These are phyloP conservation scores for Tetrahymena borealis DNA, from an alignment of 73 alveolate species.

Conservation along the genomic window DNA sequence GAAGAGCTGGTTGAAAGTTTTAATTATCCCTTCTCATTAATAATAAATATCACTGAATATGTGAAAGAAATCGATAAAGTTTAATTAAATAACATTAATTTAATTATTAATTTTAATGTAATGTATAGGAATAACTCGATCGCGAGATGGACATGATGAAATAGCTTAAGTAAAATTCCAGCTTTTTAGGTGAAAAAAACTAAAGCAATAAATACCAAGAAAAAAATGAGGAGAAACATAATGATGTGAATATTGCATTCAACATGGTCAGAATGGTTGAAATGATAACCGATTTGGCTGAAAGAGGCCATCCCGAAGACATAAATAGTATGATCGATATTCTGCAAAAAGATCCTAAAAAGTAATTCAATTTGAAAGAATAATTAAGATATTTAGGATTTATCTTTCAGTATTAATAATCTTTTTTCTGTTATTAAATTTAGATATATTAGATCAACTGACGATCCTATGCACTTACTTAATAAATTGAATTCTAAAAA, in stretches of 20 bases:
- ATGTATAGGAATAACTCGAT: background rate
- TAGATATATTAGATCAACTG: background rate
- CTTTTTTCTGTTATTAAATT: no score
- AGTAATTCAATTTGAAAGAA: background rate
- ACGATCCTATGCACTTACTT: background rate
- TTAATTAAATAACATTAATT: no score
- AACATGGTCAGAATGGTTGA: background rate
- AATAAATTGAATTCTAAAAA: background rate
- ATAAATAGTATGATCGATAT: background rate
- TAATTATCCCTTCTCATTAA: no score
- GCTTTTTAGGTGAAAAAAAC: background rate
- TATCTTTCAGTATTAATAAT: no score
- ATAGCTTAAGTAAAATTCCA: no score
- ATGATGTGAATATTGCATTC: background rate
- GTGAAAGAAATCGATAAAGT: no score
- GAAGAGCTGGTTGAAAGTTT: no score
- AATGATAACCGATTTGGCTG: background rate
- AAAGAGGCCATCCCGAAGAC: background rate
- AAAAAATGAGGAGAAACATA: background rate
- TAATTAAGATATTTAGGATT: background rate
- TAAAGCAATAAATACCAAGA: background rate
- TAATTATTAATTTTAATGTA: background rate
- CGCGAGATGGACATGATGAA: background rate
- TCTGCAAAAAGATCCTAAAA: background rate
- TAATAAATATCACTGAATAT: no score